Base-by-base conservation (phyloP, 2,329 filamentous ascomycete genomes). In the Talaromyces verruculosus region DNA sequence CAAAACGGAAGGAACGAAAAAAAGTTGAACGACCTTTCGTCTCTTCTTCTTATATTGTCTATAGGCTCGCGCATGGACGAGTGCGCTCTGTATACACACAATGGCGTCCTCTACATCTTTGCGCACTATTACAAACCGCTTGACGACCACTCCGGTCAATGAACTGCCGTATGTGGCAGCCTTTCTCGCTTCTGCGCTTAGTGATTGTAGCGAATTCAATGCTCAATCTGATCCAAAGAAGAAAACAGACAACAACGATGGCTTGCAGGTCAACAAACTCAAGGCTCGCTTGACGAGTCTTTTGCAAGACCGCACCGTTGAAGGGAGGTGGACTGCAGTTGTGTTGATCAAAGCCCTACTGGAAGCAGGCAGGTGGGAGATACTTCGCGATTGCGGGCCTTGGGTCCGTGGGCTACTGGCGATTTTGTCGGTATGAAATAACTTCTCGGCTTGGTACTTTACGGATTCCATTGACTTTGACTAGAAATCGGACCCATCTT, bases 301-400 rank as follows among this genome's bases (percentile, higher is more conserved):
- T 15, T 81, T 97, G 39, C 91, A 91, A 74, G 92, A 94, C 65
- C 89, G 89, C 66, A 91, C 82, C 58, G 76, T 87, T 2, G 87
- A 93, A 71, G 91, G 89, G 51, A 87, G 92, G 72, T 96, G 94
- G 80, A 85, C 89, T 19, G 93, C 89, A 6, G 87, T 91, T 51
- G 88, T 91, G 17, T 79, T 97, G 59, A 86, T 93, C 77, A 97
- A 97, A 80, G 87, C 91, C 3, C 83, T 89, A 4, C 82, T 97
- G 51, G 93, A 97, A 72, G 87, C 90, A 47, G 93, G 93, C 28
- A 92, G 92, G 55, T 92, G 91, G 88, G 92, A 96, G 73, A 87
- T 90, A 66, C 83, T 97, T 67, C 88, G 89, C 68, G 88, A 87
- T 63, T 87, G 87, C 39, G 88, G 89, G 71, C 83, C 88, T 2